These are phyloP conservation scores for Lactarius hengduanensis DNA, from an alignment of 768 basidiomycete genomes.

Conservation along the genomic window DNA sequence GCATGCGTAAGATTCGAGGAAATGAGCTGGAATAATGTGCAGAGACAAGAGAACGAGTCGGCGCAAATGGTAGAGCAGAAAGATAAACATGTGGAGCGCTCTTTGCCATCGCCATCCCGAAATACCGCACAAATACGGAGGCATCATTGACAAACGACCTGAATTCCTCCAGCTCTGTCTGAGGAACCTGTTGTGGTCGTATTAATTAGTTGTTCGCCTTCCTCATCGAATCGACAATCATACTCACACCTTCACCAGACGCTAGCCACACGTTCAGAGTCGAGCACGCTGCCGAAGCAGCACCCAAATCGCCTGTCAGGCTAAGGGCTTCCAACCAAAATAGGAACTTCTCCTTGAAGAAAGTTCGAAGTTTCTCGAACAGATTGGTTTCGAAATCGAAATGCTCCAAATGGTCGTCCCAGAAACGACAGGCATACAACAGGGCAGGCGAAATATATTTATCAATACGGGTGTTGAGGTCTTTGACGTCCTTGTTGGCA, in stretches of 20 bases:
- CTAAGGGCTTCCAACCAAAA: neutral
- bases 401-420: neutral
- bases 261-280: neutral
- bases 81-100: neutral
- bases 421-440: neutral
- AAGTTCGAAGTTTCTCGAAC: neutral
- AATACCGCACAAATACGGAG: neutral
- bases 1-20: neutral
- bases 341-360: neutral
- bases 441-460: neutral
- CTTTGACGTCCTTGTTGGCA: neutral
- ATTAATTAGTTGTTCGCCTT: neutral
- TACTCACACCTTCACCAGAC: neutral
- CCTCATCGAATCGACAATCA: neutral
- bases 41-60: neutral
- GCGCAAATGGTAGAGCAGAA: slow-evolving; percentile 2
- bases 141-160: neutral
- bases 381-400: neutral
- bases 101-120: neutral
- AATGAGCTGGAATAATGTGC: neutral
- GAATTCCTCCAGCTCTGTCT: neutral
- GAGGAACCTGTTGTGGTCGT: neutral
- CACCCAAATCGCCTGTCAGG: neutral
- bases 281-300: neutral
- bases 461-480: neutral